Percentiles rank a stretch among this genome's conserved stretches.
Conservation (phyloP, 2,329 filamentous ascomycete species). For the Lachnellula willkommii region DNA sequence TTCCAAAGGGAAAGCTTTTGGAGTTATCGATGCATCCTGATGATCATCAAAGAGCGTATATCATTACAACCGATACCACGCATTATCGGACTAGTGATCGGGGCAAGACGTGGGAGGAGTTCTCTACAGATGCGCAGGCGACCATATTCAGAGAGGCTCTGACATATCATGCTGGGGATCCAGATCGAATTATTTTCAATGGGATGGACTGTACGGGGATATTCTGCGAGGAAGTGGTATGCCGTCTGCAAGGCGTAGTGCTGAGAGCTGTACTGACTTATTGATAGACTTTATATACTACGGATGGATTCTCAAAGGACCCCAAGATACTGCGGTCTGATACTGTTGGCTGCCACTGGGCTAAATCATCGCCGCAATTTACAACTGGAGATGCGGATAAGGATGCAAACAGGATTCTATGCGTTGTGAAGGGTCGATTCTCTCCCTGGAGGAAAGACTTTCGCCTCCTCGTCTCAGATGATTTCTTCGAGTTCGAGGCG, state of each 20-base stretch:
- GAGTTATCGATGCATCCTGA: constrained; percentile 71
- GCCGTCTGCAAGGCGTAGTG: constrained; percentile 3
- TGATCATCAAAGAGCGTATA: constrained; percentile 73
- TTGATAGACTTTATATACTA: constrained; percentile 61
- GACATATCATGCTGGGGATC: constrained; percentile 76
- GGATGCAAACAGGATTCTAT: constrained; percentile 69
- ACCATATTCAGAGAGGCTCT: constrained; percentile 53
- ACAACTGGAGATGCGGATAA: constrained; percentile 59
- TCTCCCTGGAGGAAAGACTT: constrained; percentile 69
- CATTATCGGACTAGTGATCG: constrained; percentile 83
- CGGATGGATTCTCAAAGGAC: constrained; percentile 71
- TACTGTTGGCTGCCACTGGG: constrained; percentile 80
- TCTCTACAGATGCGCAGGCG: constrained; percentile 56
- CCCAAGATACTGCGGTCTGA: constrained; percentile 60
- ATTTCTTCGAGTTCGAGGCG: constrained; percentile 64
- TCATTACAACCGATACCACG: constrained; percentile 60
- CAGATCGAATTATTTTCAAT: constrained; percentile 81
- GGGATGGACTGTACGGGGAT: constrained; percentile 62
- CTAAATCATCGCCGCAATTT: constrained; percentile 70
- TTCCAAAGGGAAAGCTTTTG: constrained; percentile 57
- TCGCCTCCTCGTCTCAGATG: constrained; percentile 73
- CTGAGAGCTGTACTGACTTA: constrained; percentile 8
- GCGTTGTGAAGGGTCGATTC: constrained; percentile 69
- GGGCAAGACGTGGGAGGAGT: constrained; percentile 75
- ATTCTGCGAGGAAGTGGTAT: constrained; percentile 55